Conservation (phyloP, 108 stramenopile species). For the Pseudonitzschia multistriata region DNA sequence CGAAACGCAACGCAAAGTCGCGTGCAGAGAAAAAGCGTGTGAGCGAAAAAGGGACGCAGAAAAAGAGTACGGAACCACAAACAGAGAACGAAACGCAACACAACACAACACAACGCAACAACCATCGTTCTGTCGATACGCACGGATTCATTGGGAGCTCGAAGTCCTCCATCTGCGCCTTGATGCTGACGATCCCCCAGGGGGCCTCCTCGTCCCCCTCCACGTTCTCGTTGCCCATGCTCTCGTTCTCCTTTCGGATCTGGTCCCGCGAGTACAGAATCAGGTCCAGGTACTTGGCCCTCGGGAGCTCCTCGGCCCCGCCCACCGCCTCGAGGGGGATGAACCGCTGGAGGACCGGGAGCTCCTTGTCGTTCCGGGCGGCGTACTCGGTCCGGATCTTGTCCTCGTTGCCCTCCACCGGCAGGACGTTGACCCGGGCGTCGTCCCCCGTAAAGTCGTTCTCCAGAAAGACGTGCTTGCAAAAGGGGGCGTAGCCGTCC, state of each 20-base stretch:
- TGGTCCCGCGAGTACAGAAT: conserved; percentile 95
- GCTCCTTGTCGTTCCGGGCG: conserved; percentile 87
- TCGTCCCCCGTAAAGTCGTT: conserved; percentile 72
- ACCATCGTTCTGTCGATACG: neutral
- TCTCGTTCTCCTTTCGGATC: conserved; percentile 78
- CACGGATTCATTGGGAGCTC: conserved; percentile 81
- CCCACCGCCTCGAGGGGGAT: conserved; percentile 60
- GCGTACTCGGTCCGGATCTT: conserved; percentile 84
- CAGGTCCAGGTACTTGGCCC: conserved; percentile 88
- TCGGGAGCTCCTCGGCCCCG: conserved; percentile 48
- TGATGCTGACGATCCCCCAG: conserved; percentile 98
- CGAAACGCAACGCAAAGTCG: no score
- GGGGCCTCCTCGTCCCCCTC: conserved; percentile 59
- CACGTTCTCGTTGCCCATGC: conserved; percentile 74
- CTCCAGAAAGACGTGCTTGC: conserved; percentile 96
- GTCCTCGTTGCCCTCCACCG: conserved; percentile 78
- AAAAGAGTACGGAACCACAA: neutral
- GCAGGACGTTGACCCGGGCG: conserved; percentile 69
- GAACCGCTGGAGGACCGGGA: conserved; percentile 85
- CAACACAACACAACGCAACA: no score
- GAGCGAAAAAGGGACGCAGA: neutral
- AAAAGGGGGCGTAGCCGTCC: conserved; percentile 97
- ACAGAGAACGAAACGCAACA: no score
- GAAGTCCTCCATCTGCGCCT: conserved; percentile 89
- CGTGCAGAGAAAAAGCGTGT: neutral